These are phyloP conservation scores for Citrus unshiu DNA, from an alignment of 345 rosid species.

Conservation along the genomic window DNA sequence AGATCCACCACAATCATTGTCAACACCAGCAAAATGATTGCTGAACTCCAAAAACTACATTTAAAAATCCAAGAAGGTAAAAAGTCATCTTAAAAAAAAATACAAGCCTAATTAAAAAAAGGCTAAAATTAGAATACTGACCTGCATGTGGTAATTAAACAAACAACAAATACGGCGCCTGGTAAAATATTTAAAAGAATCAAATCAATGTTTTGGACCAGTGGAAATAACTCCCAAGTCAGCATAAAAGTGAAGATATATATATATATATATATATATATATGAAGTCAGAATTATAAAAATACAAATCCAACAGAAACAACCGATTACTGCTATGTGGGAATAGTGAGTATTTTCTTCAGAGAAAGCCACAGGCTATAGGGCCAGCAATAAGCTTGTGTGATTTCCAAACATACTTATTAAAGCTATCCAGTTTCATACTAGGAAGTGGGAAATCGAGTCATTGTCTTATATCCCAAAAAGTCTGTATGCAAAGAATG, in stretches of 20 bases:
- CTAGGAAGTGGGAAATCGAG: neutral
- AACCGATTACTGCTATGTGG: neutral
- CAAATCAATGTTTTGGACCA: conserved; percentile 5
- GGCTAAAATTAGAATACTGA: conserved; percentile 23
- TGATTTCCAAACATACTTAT: neutral
- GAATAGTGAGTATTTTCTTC: neutral
- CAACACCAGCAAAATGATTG: conserved; percentile 80
- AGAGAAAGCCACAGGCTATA: neutral
- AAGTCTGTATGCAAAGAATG: neutral
- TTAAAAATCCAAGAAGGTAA: conserved; percentile 9
- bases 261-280: neutral
- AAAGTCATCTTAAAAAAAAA: neutral
- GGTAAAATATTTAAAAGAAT: conserved; percentile 20
- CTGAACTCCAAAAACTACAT: conserved; percentile 87
- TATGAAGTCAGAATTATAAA: neutral
- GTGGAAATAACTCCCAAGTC: neutral
- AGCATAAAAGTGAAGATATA: neutral
- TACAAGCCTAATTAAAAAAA: neutral
- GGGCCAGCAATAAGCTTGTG: neutral
- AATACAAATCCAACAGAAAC: neutral
- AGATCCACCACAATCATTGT: conserved; percentile 87
- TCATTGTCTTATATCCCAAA: neutral
- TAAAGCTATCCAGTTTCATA: neutral
- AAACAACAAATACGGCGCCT: conserved; percentile 93
- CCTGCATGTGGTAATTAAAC: conserved; percentile 92